These are phyloP conservation scores for Pulveroboletus frians DNA, from an alignment of 768 basidiomycete genomes.

Conservation along the genomic window DNA sequence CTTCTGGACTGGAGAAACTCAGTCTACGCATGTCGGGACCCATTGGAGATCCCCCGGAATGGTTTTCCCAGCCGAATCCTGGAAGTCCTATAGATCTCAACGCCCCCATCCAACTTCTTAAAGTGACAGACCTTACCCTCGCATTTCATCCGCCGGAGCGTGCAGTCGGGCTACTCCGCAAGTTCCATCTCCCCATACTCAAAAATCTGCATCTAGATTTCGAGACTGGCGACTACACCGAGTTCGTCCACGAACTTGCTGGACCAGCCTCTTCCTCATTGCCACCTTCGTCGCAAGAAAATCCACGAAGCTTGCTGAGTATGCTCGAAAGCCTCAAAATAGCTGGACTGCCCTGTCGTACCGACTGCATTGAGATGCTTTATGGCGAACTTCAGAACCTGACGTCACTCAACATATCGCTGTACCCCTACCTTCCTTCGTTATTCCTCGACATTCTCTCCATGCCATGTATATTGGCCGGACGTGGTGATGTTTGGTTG, in stretches of 20 bases:
- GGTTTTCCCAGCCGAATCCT: conserved; percentile 23
- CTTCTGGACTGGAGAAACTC: conserved; percentile 51
- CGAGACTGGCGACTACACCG: conserved; percentile 48
- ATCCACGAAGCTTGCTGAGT: conserved; percentile 34
- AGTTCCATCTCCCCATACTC: conserved; percentile 34
- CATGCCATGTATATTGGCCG: not conserved
- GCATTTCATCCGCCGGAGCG: conserved; percentile 51
- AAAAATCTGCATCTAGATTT: conserved; percentile 46
- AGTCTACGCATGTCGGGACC: conserved; percentile 58
- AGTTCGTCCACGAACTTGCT: conserved; percentile 41
- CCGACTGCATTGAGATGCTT: conserved; percentile 32
- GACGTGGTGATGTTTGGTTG: conserved; percentile 30
- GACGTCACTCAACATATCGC: conserved; percentile 38
- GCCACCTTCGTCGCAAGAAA: conserved; percentile 33
- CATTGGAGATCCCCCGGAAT: conserved; percentile 34
- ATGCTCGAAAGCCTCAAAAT: conserved; percentile 52
- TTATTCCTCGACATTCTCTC: conserved; percentile 25
- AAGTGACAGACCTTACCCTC: conserved; percentile 35
- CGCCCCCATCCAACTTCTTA: conserved; percentile 25
- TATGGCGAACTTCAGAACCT: conserved; percentile 47
- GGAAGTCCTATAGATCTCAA: conserved; percentile 24
- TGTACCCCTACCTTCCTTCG: conserved; percentile 24
- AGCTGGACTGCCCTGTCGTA: conserved; percentile 42
- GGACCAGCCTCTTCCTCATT: conserved; percentile 20
- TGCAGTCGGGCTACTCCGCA: conserved; percentile 18